phyloP scores from a whole-genome alignment of 495 filamentous ascomycete genomes.

The Daldinia grandis region DNA sequence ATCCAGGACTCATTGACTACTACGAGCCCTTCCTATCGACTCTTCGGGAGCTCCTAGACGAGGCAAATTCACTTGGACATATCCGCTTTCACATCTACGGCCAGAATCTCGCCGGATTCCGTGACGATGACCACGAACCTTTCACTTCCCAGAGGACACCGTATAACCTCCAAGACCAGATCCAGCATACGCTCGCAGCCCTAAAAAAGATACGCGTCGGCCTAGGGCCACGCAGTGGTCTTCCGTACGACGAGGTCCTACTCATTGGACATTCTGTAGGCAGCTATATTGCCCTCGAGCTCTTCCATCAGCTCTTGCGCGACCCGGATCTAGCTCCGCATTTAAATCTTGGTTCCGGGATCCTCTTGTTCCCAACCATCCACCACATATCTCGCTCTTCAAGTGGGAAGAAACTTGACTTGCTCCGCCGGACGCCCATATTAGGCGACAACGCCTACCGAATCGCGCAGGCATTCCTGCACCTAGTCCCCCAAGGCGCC shows the following conservation, averaged over 20 bases:
- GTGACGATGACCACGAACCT: constrained; percentile 54
- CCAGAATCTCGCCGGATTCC: constrained; percentile 77
- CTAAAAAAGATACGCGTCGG: constrained; percentile 30
- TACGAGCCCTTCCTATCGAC: constrained; percentile 73
- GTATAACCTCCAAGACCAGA: constrained; percentile 69
- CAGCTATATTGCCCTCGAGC: constrained; percentile 77
- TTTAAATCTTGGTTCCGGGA: constrained; percentile 56
- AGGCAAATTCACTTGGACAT: constrained; percentile 25
- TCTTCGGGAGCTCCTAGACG: constrained; percentile 50
- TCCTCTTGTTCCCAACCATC: constrained; percentile 82
- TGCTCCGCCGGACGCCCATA: constrained; percentile 62
- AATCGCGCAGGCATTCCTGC: constrained; percentile 58
- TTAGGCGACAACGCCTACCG: constrained; percentile 63
- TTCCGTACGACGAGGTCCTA: constrained; percentile 64
- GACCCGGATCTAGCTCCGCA: constrained; percentile 14
- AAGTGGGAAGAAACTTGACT: constrained; percentile 64
- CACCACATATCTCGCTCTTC: constrained; percentile 74
- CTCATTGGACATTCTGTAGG: constrained; percentile 88
- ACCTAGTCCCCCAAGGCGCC: constrained; percentile 54
- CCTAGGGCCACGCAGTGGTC: constrained; percentile 23
- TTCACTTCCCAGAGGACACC: constrained; percentile 51
- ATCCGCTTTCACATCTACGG: constrained; percentile 68
- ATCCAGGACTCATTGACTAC: constrained; percentile 85
- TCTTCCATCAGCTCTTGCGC: constrained; percentile 64
- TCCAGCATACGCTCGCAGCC: constrained; percentile 52